Base-by-base conservation (phyloP, 1,139 yeast species). In the Dujonia santamariae region DNA sequence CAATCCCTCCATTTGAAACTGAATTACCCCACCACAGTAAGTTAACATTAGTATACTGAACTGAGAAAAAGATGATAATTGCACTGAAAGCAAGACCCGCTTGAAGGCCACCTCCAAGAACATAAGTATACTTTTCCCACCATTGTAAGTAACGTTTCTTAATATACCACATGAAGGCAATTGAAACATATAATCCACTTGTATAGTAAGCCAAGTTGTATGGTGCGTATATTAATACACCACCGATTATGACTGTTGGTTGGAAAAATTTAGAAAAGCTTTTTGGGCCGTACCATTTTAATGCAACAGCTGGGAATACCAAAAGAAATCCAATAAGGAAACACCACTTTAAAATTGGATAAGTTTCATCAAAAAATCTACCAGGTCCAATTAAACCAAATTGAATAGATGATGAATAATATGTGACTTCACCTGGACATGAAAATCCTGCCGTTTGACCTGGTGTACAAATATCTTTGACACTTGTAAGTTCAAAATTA, bases 311-410 rank as follows among this genome's bases (percentile, higher is more conserved):
- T 65, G 47, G 58, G 50, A 2, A 75, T 11, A 29, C 78, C 11
- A 67, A 47, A 4, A 71, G 42, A 26, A 71, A 72, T 1, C 85
- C 84, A 38, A 77, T 67, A 39, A 77, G 58, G 68, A 79, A 78
- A 40, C 75, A 67, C 59, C 60, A 74, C 46, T 63, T 60, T 50
- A 75, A 53, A 22, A 61, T 50, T 23, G 80, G 80, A 44, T 75
- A 74, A 23, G 72, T 47, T 1, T 65, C 67, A 18, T 54, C 53
- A 46, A 80, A 78, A 17, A 78, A 72, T 34, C 74, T 65, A 48
- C 72, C 63, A 17, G 88, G 88, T 18, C 86, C 87, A 46, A 82
- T 77, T 32, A 75, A 75, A 41, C 86, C 85, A 86, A 86, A 81
- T 18, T 72, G 57, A 17, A 75, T 69, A 11, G 77, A 66, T 14